phyloP scores from a whole-genome alignment of 352 stramenopile species.

The Phytophthora sansomeana region DNA sequence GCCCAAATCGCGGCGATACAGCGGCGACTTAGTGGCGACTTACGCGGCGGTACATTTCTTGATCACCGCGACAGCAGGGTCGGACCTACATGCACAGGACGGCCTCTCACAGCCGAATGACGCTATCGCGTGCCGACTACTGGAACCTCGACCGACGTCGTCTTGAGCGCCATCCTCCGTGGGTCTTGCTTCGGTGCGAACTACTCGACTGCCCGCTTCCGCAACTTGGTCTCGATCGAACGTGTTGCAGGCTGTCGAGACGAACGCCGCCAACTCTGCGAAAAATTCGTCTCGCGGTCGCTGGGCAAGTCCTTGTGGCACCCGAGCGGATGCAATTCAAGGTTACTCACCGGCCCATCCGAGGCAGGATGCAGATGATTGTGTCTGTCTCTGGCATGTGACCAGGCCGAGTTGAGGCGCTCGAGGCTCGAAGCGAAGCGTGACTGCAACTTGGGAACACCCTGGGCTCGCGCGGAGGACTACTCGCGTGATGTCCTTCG shows the following conservation, averaged over 20 bases:
- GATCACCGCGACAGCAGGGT: constrained; percentile 4
- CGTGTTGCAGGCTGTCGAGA: not conserved
- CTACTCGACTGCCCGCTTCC: not conserved
- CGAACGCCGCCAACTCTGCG: not conserved
- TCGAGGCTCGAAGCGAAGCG: too few relatives aligned
- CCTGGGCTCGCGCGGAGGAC: constrained; percentile 9
- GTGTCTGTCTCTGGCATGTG: constrained; percentile 31
- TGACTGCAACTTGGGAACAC: constrained; percentile 21
- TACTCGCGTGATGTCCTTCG: constrained; percentile 24
- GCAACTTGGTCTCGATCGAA: constrained; percentile 3
- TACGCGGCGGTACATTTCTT: constrained; percentile 23
- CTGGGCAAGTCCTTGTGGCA: constrained; percentile 24
- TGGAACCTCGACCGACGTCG: not conserved
- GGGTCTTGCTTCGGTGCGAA: not conserved
- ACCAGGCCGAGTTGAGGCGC: constrained; percentile 20
- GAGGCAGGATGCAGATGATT: constrained; percentile 11
- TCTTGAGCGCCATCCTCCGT: not conserved
- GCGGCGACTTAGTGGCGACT: constrained; percentile 28
- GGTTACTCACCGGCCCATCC: constrained; percentile 17
- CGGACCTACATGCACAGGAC: constrained; percentile 24
- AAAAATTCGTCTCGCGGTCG: constrained; percentile 16
- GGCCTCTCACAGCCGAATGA: constrained; percentile 5
- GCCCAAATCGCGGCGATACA: constrained; percentile 31
- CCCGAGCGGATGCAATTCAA: constrained; percentile 1
- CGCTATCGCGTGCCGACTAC: not conserved